Base-by-base conservation (phyloP, 345 rosid genomes). In the Moringa oleifera region DNA sequence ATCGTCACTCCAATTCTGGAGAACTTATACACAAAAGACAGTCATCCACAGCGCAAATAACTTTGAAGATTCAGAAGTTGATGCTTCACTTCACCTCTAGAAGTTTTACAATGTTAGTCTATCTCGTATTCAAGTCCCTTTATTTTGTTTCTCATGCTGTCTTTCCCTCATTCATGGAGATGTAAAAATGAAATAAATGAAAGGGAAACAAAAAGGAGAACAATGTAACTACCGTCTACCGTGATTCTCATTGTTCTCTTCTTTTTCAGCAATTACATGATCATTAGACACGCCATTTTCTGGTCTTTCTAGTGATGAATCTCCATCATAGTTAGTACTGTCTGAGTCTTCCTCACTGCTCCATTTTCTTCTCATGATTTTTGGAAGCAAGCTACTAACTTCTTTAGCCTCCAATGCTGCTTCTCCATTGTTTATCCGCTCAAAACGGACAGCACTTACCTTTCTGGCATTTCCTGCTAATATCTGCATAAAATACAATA, bases 391-490 rank as follows among this genome's bases (percentile, higher is more conserved):
- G 25, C 86, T 83, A 52, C 79, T 77, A 52, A 88, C 93, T 69
- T 87, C 84, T 63, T 75, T 85, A 59, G 86, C 87, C 61, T 81
- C 88, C 18, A 74, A 65, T 25, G 67, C 60, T 25, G 71, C 81
- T 52, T 79, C 87, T 58, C 64, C 88, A 54, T 77, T 75, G 63
- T 76, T 74, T 68, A 94, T 81, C 58, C 81, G 76, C 55, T 90
- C 95, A 73, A 94, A 87, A 61, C 96, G 82, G 52, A 88, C 91
- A 37, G 97, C 97, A 56, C 95, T 77, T 50, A 94, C 97, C 80
- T 94, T 91, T 75, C 97, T 83, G 58, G 99, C 97, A 76, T 94
- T 94, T 63, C 97, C 99, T 37, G 90, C 96, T 64, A 91, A 77
- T 71, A 94, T 81, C 99, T 90, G 85, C 74, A 65, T 28, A 62